Base-by-base conservation (phyloP, 108 stramenopile genomes). In the Skeletonema grethae region DNA sequence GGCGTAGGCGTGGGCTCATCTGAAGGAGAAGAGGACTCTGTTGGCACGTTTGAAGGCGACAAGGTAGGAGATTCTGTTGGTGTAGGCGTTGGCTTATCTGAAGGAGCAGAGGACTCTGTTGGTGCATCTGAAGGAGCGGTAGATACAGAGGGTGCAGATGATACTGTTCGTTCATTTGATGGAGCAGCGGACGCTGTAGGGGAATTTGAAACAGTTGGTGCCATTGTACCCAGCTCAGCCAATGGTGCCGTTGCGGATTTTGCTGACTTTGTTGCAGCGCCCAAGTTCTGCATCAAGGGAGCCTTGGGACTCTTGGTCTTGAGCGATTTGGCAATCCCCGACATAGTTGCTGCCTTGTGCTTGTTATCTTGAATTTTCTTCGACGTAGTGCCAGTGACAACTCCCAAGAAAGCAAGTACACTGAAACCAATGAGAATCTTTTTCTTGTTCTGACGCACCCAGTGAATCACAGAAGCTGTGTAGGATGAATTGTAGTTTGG, bases 111-210 rank as follows among this genome's bases (percentile, higher is more conserved):
- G 13, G 41, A 43, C 15, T n/a, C 13, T 0, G 15, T 43, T 43
- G 15, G 41, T n/a, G n/a, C 41, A 43, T 43, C 15, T n/a, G 41
- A 43, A n/a, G 41, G 41, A 43, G 41, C 41, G 41, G 41, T n/a
- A 43, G 41, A 43, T 15, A 43, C 41, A 43, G 41, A 43, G 41
- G 41, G 41, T 43, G 13, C 18, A 53, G 50, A 53, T 53, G 50
- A 53, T 22, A 53, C 18, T 18, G 22, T 53, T 8, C 22, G 22
- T 16, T 53, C 5, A 53, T 24, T 22, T 22, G 50, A 53, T 22
- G 50, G 50, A 53, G 50, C 50, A 53, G 50, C 15, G 8, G 50
- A 53, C 50, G 6, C 20, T 10, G 50, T 9, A 24, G 50, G 50
- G 22, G 50, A 7, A 53, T 24, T 20, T 7, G 50, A 53, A 24